Conservation (phyloP, 768 basidiomycete genomes). For the Tubosaeta brunneosetosa region DNA sequence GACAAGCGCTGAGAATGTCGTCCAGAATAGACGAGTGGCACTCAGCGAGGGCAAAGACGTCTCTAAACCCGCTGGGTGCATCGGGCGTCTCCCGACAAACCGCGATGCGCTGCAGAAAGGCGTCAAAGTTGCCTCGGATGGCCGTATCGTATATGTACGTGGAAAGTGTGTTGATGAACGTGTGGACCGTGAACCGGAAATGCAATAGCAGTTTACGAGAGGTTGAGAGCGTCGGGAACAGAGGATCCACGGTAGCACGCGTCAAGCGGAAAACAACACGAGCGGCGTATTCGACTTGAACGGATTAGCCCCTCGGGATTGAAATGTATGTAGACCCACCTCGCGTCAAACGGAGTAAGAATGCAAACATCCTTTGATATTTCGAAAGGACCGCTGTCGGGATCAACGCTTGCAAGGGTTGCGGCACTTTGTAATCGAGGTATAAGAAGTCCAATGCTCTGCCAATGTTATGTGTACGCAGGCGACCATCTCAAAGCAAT, state of each 20-base stretch:
- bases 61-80: slow-evolving; percentile 41
- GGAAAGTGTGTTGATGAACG: slow-evolving; percentile 64
- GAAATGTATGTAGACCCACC: slow-evolving; percentile 39
- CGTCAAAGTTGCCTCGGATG: slow-evolving; percentile 71
- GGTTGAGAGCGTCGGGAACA: slow-evolving; percentile 56
- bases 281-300: slow-evolving; percentile 62
- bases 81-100: slow-evolving; percentile 21
- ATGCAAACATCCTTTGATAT: slow-evolving; percentile 79
- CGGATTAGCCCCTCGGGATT: slow-evolving; percentile 1
- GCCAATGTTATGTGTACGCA: slow-evolving; percentile 26
- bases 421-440: slow-evolving; percentile 85
- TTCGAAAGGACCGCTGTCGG: slow-evolving; percentile 70
- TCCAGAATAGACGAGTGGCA: slow-evolving; percentile 68
- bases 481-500: not conserved
- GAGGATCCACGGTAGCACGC: slow-evolving; percentile 35
- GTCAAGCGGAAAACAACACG: slow-evolving; percentile 64
- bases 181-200: slow-evolving; percentile 70
- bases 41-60: slow-evolving; percentile 67
- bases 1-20: slow-evolving; percentile 70
- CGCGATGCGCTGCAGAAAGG: slow-evolving; percentile 49
- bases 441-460: slow-evolving; percentile 88
- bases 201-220: slow-evolving; percentile 54
- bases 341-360: slow-evolving; percentile 73
- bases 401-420: slow-evolving; percentile 69
- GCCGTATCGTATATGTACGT: slow-evolving; percentile 78